A percentile compares a stretch with the other conserved stretches of the same genome.
phyloP scores from a whole-genome alignment of 2,329 filamentous ascomycete genomes.

The Cercospora nicotianae region DNA sequence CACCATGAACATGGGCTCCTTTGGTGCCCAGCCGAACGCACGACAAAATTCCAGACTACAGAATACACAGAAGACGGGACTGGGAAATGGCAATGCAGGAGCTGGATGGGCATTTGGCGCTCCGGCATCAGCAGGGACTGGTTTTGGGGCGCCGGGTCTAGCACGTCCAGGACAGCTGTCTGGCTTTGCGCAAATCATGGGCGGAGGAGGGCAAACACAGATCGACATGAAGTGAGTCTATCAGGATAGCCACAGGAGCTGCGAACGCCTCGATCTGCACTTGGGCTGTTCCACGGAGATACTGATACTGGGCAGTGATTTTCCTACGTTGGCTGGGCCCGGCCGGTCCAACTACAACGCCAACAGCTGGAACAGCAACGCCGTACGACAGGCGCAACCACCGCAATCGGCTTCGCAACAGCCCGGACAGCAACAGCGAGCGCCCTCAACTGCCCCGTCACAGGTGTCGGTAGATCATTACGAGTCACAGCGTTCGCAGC shows the following conservation, averaged over 20 bases:
- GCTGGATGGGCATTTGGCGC: conserved; percentile 59
- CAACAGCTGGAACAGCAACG: conserved; percentile 58
- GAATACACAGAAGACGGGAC: conserved; percentile 36
- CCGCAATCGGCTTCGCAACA: conserved; percentile 42
- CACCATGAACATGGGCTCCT: conserved; percentile 54
- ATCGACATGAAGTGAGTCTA: conserved; percentile 41
- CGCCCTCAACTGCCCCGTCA: conserved; percentile 46
- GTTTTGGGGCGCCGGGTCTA: conserved; percentile 28
- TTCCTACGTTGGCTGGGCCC: conserved; percentile 60
- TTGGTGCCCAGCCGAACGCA: conserved; percentile 41
- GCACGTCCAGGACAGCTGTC: conserved; percentile 34
- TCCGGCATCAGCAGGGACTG: conserved; percentile 49
- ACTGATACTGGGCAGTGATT: conserved; percentile 53
- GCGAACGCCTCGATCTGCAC: not conserved
- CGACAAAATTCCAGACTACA: conserved; percentile 35
- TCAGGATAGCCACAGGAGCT: not conserved
- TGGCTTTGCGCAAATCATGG: conserved; percentile 40
- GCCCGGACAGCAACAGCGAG: conserved; percentile 43
- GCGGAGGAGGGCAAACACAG: conserved; percentile 35
- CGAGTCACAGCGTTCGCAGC: conserved; percentile 53
- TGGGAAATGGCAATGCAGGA: conserved; percentile 49
- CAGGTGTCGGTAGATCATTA: conserved; percentile 56
- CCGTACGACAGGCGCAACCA: conserved; percentile 48
- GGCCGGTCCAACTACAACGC: conserved; percentile 57
- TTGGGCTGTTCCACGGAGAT: not conserved